A percentile compares a stretch with the other conserved stretches of the same genome.
These are phyloP conservation scores for Mycena rebaudengoi DNA, from an alignment of 768 basidiomycete genomes.

Conservation along the genomic window DNA sequence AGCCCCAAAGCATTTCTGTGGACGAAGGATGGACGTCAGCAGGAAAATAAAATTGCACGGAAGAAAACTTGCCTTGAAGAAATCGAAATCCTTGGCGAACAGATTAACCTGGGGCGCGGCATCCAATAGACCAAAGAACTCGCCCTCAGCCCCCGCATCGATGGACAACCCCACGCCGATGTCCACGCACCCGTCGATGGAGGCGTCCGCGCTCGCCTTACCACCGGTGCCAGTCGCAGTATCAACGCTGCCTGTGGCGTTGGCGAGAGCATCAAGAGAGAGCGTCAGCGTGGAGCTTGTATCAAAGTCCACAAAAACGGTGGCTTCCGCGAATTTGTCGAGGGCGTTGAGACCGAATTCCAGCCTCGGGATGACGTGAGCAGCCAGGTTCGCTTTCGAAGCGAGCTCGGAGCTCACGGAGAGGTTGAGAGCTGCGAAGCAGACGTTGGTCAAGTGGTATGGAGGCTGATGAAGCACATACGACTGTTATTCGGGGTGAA, in stretches of 20 bases:
- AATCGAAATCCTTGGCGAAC: constrained; percentile 47
- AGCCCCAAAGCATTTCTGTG: constrained; percentile 25
- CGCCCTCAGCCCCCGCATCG: constrained; percentile 48
- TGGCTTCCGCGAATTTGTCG: constrained; percentile 23
- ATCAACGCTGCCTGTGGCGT: constrained; percentile 1
- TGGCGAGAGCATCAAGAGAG: constrained; percentile 21
- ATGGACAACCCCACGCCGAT: constrained; percentile 44
- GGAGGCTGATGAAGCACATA: constrained; percentile 24
- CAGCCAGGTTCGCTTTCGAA: constrained; percentile 38
- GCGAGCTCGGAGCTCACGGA: constrained; percentile 41
- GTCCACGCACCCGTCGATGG: constrained; percentile 45
- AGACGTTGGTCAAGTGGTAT: not conserved
- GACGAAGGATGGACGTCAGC: not conserved
- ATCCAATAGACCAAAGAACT: constrained; percentile 51
- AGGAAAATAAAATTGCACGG: not conserved
- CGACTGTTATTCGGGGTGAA: constrained; percentile 41
- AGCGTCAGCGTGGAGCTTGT: constrained; percentile 37
- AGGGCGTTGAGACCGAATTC: constrained; percentile 41
- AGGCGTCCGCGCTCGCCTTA: constrained; percentile 8
- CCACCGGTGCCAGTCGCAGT: not conserved
- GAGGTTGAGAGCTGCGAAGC: constrained; percentile 38
- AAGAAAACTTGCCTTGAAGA: constrained; percentile 39
- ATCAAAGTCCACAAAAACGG: constrained; percentile 36
- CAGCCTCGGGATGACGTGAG: constrained; percentile 47
- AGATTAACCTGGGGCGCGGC: constrained; percentile 39